These are phyloP conservation scores for Mollisia scopiformis DNA, from an alignment of 2,329 filamentous ascomycete genomes.

Conservation along the genomic window DNA sequence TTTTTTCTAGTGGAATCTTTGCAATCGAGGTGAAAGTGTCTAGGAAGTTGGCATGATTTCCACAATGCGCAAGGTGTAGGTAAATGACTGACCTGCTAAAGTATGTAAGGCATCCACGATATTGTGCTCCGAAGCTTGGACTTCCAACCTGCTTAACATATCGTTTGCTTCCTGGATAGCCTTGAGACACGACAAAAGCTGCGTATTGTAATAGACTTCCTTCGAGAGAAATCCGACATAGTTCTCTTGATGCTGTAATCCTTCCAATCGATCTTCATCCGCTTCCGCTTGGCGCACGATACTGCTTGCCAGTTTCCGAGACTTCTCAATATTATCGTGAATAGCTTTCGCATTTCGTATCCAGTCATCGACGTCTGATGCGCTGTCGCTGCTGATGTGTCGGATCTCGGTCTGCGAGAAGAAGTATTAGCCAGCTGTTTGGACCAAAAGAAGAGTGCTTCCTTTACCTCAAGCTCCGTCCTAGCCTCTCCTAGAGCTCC, in stretches of 20 bases:
- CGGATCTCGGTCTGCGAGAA: constrained; percentile 61
- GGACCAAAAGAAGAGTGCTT: not conserved
- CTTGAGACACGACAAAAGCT: constrained; percentile 54
- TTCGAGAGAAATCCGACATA: constrained; percentile 59
- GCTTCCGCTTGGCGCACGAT: constrained; percentile 79
- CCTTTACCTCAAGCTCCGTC: constrained; percentile 47
- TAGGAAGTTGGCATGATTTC: constrained; percentile 37
- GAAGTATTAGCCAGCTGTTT: constrained; percentile 11
- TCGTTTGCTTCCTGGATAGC: constrained; percentile 60
- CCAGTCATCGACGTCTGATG: constrained; percentile 83
- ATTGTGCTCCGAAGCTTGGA: constrained; percentile 54
- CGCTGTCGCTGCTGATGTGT: constrained; percentile 74
- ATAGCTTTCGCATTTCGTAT: constrained; percentile 81
- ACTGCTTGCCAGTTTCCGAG: constrained; percentile 76
- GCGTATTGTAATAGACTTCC: constrained; percentile 62
- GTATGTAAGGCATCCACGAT: constrained; percentile 59
- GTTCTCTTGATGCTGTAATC: constrained; percentile 49
- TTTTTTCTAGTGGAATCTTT: constrained; percentile 61
- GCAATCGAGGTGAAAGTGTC: constrained; percentile 62
- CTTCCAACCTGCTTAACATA: constrained; percentile 64
- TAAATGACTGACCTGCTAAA: constrained; percentile 52
- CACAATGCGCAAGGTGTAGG: not conserved
- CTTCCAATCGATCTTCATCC: constrained; percentile 49
- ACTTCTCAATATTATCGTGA: constrained; percentile 82
- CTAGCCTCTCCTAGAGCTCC: constrained; percentile 46